Base-by-base conservation (phyloP, 2,329 filamentous ascomycete genomes). In the Fusarium sp. region DNA sequence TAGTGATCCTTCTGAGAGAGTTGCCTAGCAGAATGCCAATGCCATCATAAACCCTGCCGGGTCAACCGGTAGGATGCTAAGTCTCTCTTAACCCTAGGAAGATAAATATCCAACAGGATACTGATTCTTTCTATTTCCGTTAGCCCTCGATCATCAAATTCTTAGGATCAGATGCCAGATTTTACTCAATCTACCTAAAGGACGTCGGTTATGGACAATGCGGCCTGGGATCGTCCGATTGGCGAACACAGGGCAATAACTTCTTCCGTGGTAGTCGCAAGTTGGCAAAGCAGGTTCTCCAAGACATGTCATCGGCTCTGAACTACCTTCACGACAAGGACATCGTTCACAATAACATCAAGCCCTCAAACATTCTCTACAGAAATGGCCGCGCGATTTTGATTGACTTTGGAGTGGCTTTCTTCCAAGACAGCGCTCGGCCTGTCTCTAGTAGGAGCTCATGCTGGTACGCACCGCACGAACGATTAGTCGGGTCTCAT, bases 361-460 rank as follows among this genome's bases (percentile, higher is more conserved):
- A 47, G 3, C 44, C 44, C 1, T 27, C 27, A 7, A 47, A 47
- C 1, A 31, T 47, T 8, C 44, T 47, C 28, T 47, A 47, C 10
- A 28, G 31, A 6, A 15, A 28, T 2, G 27, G 31, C 0, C 44
- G 44, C 13, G 44, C 27, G 0, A 28, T 47, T 28, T 11, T 47
- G 1, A 47, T 47, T 5, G 44, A 47, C 44, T 47, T 47, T 18
- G 44, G 44, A 1, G 27, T 47, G 2, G 44, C 44, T 2, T 47
- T 28, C 0, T 1, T 1, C n/a, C 15, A 47, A 1, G 44, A 15
- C 2, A 28, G 44, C 6, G 44, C 27, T 11, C 28, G 27, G 2
- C 44, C 44, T 5, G 23, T 23, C 23, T 23, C 23, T 23, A 23
- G 23, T 23, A 23, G 23, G 23, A 23, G 23, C 23, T 23, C 23